Evolutionary conservation across 768 basidiomycete species (phyloP).

Genomic region (Agrocybe pediades): DNA sequence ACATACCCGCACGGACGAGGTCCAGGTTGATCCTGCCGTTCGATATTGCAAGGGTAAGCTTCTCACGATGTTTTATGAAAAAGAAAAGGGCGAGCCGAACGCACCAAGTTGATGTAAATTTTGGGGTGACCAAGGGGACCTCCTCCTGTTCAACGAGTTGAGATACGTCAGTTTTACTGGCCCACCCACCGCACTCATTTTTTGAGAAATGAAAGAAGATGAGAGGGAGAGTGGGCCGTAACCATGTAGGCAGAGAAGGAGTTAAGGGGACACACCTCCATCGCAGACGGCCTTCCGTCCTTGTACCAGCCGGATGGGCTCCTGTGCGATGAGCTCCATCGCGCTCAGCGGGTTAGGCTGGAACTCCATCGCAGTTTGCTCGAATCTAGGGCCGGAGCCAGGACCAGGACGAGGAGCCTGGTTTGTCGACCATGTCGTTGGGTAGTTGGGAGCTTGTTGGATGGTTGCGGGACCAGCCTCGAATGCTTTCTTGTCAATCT

Average conservation of each 20-base stretch:
- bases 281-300: constrained; percentile 91
- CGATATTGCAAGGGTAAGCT: constrained; percentile 20
- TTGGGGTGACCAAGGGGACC: constrained; percentile 97
- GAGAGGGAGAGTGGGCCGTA: constrained; percentile 1
- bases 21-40: constrained; percentile 78
- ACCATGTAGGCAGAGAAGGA: not conserved
- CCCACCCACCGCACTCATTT: too few relatives aligned
- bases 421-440: constrained; percentile 81
- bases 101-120: constrained; percentile 92
- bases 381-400: constrained; percentile 78
- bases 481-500: constrained; percentile 17
- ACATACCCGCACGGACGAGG: constrained; percentile 89
- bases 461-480: constrained; percentile 31
- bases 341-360: constrained; percentile 92
- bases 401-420: constrained; percentile 71
- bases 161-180: constrained; percentile 14
- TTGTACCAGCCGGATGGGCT: constrained; percentile 81
- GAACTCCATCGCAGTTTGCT: constrained; percentile 84
- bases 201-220: not conserved
- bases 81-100: constrained; percentile 25
- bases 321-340: constrained; percentile 85
- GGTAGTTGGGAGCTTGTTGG: constrained; percentile 82
- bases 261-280: constrained; percentile 68
- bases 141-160: constrained; percentile 59
- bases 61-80: not conserved